Conservation (phyloP, 2,329 filamentous ascomycete species). For the Hirsutella rhossiliensis region DNA sequence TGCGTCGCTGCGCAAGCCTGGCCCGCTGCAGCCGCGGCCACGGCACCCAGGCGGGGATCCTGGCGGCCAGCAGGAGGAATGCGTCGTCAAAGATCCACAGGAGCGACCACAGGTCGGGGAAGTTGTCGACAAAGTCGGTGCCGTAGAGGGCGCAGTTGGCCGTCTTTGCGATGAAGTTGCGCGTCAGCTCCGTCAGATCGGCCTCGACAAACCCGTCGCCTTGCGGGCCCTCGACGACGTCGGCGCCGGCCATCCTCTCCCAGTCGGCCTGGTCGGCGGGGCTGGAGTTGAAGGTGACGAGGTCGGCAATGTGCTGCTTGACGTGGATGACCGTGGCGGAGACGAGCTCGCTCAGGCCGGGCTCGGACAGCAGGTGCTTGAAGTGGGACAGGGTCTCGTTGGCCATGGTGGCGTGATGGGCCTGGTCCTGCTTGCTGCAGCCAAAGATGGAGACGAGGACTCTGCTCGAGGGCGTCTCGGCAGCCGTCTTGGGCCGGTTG, state of each 20-base stretch:
- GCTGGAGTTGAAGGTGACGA: conserved; percentile 25
- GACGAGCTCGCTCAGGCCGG: conserved; percentile 12
- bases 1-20: conserved; percentile 13
- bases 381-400: conserved; percentile 15
- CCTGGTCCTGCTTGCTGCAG: conserved; percentile 14
- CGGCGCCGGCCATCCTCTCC: conserved; percentile 21
- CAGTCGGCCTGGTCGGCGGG: conserved; percentile 25
- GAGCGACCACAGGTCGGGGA: conserved; percentile 22
- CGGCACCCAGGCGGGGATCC: conserved; percentile 20
- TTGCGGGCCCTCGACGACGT: conserved; percentile 14
- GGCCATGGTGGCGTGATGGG: conserved; percentile 17
- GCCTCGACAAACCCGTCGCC: conserved; percentile 18
- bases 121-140: conserved; percentile 28
- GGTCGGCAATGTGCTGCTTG: conserved; percentile 17
- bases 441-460: conserved; percentile 21
- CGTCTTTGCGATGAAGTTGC: conserved; percentile 22
- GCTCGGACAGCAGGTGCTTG: conserved; percentile 13
- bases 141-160: conserved; percentile 24
- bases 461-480: conserved; percentile 11
- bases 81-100: conserved; percentile 25
- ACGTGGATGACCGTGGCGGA: conserved; percentile 10
- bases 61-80: conserved; percentile 17
- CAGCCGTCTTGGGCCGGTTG: conserved; percentile 13
- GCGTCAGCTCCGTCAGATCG: conserved; percentile 20
- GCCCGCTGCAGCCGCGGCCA: conserved; percentile 19